These are phyloP conservation scores for Raffaelea deltoideospora DNA, from an alignment of 2,329 filamentous ascomycete genomes.

Conservation along the genomic window DNA sequence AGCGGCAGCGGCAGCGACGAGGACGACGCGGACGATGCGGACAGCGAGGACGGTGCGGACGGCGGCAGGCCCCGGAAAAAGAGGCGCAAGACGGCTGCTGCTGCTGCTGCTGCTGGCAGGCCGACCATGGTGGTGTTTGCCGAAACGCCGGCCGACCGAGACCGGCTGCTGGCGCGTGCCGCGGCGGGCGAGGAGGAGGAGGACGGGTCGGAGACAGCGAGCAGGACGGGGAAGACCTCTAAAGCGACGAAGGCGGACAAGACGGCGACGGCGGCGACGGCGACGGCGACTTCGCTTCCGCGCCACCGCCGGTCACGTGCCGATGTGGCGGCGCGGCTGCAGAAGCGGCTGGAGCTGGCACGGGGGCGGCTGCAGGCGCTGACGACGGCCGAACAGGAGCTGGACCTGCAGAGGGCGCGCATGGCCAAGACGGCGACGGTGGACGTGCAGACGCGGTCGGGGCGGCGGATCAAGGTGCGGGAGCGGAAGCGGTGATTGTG, in stretches of 20 bases:
- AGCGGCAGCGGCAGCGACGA: too few species aligned
- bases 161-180: constrained; percentile 18
- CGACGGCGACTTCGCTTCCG: too few species aligned
- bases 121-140: constrained; percentile 38
- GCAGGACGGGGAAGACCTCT: constrained; percentile 10
- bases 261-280: constrained; percentile 23
- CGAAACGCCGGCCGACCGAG: constrained; percentile 22
- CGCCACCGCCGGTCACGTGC: too few species aligned
- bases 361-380: constrained; percentile 39
- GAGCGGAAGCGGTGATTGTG: constrained; percentile 47
- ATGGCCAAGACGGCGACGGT: constrained; percentile 52
- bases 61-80: neutral
- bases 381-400: constrained; percentile 37
- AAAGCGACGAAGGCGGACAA: constrained; percentile 14
- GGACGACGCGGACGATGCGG: constrained; percentile 17
- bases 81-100: constrained; percentile 4
- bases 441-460: constrained; percentile 41
- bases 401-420: constrained; percentile 43
- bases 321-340: constrained; percentile 32
- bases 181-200: constrained; percentile 15
- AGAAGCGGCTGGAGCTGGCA: constrained; percentile 31
- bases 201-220: too few species aligned
- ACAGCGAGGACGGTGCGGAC: constrained; percentile 12
- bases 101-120: too few species aligned
- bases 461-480: constrained; percentile 47